Percentiles rank a stretch among this genome's conserved stretches.
Evolutionary conservation across 129 eudicot species (phyloP).

Genomic region (Helianthus tuberosus): DNA sequence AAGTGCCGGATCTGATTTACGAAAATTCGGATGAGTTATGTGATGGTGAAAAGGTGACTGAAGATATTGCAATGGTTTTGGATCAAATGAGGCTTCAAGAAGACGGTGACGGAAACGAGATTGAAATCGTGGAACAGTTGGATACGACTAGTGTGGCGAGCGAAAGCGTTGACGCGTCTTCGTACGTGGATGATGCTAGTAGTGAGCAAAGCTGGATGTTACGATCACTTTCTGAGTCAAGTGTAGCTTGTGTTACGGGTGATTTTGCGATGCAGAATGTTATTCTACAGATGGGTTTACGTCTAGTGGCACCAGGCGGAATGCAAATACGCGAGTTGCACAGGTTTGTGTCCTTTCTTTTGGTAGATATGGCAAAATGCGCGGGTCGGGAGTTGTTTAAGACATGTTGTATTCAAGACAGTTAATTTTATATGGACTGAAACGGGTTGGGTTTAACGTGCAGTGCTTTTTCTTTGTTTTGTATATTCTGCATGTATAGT

Average conservation of each 20-base stretch:
- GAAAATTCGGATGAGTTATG: too few relatives aligned
- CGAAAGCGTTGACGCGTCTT: constrained; percentile 53
- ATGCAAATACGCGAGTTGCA: constrained; percentile 97
- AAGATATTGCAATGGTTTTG: constrained; percentile 56
- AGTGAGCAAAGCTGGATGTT: constrained; percentile 97
- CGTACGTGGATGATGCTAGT: constrained; percentile 62
- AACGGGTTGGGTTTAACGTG: neutral
- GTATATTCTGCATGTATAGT: neutral
- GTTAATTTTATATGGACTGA: neutral
- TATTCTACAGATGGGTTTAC: constrained; percentile 92
- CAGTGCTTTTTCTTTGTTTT: neutral
- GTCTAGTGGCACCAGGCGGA: constrained; percentile 93
- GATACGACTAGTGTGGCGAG: constrained; percentile 49
- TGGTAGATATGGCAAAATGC: neutral
- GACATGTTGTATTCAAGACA: neutral
- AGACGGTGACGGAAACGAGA: constrained; percentile 36
- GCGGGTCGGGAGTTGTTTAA: neutral
- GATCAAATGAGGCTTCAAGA: constrained; percentile 74
- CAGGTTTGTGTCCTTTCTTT: constrained; percentile 49
- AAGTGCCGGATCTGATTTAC: constrained; percentile 43
- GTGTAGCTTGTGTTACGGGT: constrained; percentile 87
- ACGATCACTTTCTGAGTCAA: constrained; percentile 92
- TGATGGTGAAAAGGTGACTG: neutral
- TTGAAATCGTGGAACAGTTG: constrained; percentile 35
- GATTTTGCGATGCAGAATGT: constrained; percentile 99